These are phyloP conservation scores for Naematelia aurantialba DNA, from an alignment of 768 basidiomycete species.

Conservation along the genomic window DNA sequence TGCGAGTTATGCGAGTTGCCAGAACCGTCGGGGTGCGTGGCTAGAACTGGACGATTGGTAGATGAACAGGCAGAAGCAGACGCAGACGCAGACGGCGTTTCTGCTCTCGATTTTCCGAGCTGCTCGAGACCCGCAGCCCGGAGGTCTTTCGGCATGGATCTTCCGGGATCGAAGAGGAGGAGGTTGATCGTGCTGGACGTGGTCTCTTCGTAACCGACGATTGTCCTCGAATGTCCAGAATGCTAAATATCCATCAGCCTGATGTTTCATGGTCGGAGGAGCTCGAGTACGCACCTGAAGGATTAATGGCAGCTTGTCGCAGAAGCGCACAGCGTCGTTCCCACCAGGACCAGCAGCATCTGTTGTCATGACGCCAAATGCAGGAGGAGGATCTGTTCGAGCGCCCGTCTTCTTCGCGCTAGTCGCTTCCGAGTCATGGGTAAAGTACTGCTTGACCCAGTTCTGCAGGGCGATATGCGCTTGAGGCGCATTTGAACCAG, in stretches of 20 bases:
- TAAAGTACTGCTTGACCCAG: slow-evolving; percentile 76
- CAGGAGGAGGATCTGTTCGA: slow-evolving; percentile 31
- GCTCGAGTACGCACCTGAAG: slow-evolving; percentile 52
- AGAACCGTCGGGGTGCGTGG: neutral
- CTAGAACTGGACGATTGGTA: neutral
- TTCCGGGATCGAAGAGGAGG: slow-evolving; percentile 73
- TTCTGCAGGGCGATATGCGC: slow-evolving; percentile 57
- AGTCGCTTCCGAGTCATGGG: neutral
- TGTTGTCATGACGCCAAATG: slow-evolving; percentile 56
- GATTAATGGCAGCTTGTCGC: slow-evolving; percentile 73
- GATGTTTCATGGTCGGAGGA: neutral
- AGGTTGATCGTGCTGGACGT: slow-evolving; percentile 62
- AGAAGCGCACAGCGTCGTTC: slow-evolving; percentile 55
- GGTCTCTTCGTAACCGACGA: slow-evolving; percentile 75
- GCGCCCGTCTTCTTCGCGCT: neutral
- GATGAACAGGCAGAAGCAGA: neutral
- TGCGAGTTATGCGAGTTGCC: too few species aligned
- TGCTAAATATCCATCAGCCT: slow-evolving; percentile 56
- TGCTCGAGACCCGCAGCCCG: slow-evolving; percentile 15
- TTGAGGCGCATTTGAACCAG: slow-evolving; percentile 6
- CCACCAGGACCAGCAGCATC: slow-evolving; percentile 50
- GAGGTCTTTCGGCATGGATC: slow-evolving; percentile 20
- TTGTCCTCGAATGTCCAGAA: slow-evolving; percentile 76
- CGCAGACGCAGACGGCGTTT: slow-evolving; percentile 9
- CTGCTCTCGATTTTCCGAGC: too few species aligned